Evolutionary conservation across 176 grass and related monocot genomes (phyloP).

Genomic region (Aegilops umbellulata): DNA sequence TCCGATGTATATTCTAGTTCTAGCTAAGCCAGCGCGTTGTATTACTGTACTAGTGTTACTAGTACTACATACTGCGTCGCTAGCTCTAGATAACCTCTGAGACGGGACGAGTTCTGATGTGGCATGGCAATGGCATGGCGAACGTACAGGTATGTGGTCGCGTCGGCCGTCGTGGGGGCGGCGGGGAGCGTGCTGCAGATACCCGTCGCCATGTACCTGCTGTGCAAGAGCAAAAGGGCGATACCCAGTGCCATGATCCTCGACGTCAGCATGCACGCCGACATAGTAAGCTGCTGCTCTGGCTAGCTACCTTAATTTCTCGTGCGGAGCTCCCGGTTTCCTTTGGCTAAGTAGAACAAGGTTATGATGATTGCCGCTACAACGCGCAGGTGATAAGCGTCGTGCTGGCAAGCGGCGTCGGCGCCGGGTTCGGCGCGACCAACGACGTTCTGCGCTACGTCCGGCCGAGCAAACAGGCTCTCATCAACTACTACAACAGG

Average conservation of each 20-base stretch:
- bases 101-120: neutral
- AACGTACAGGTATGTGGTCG: neutral
- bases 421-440: slow-evolving; percentile 29
- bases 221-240: slow-evolving; percentile 28
- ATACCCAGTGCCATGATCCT: slow-evolving; percentile 13
- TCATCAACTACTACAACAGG: neutral
- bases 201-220: slow-evolving; percentile 12
- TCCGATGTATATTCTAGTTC: neutral
- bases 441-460: neutral
- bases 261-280: slow-evolving; percentile 26
- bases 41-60: too few relatives aligned
- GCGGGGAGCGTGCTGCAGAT: slow-evolving; percentile 14
- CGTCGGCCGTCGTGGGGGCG: slow-evolving; percentile 1
- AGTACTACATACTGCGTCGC: too few relatives aligned
- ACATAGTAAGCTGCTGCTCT: slow-evolving; percentile 13
- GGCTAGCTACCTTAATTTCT: neutral
- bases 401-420: slow-evolving; percentile 24
- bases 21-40: too few relatives aligned
- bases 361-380: neutral
- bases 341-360: too few relatives aligned
- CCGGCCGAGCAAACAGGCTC: neutral
- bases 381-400: neutral
- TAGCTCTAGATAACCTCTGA: neutral
- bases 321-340: neutral
- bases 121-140: neutral